Evolutionary conservation across 2,329 filamentous ascomycete species (phyloP).

Genomic region (Alternaria panax): DNA sequence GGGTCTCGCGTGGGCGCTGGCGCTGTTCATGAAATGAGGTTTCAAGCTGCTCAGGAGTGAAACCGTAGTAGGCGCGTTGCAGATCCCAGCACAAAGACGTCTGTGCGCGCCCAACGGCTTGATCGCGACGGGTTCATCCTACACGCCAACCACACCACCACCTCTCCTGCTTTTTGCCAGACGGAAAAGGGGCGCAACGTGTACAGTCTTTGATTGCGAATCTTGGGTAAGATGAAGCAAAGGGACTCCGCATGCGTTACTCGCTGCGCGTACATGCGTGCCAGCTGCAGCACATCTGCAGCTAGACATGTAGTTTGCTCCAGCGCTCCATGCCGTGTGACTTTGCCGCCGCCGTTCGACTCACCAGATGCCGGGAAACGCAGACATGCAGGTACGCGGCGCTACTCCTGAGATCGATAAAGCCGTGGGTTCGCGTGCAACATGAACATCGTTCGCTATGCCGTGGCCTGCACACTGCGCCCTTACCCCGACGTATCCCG

Average conservation of each 20-base stretch:
- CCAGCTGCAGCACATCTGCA: slow-evolving; percentile 13
- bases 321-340: slow-evolving; percentile 13
- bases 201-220: slow-evolving; percentile 12
- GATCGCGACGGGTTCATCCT: slow-evolving; percentile 8
- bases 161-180: slow-evolving; percentile 1
- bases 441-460: neutral
- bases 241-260: slow-evolving; percentile 8
- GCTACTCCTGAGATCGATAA: slow-evolving; percentile 27
- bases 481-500: neutral
- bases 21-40: slow-evolving; percentile 13
- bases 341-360: slow-evolving; percentile 16
- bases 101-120: slow-evolving; percentile 13
- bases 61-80: slow-evolving; percentile 14
- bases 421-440: slow-evolving; percentile 1
- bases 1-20: slow-evolving; percentile 11
- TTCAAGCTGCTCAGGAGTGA: slow-evolving; percentile 19
- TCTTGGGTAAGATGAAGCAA: slow-evolving; percentile 17
- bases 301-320: slow-evolving; percentile 3
- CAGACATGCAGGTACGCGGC: slow-evolving; percentile 26
- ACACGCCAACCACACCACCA: slow-evolving; percentile 7
- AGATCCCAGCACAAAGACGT: slow-evolving; percentile 11
- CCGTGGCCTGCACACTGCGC: neutral
- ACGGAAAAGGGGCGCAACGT: slow-evolving; percentile 1
- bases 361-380: slow-evolving; percentile 15
- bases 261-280: slow-evolving; percentile 9